These are phyloP conservation scores for Cercophora samala DNA, from an alignment of 495 filamentous ascomycete species.

Conservation along the genomic window DNA sequence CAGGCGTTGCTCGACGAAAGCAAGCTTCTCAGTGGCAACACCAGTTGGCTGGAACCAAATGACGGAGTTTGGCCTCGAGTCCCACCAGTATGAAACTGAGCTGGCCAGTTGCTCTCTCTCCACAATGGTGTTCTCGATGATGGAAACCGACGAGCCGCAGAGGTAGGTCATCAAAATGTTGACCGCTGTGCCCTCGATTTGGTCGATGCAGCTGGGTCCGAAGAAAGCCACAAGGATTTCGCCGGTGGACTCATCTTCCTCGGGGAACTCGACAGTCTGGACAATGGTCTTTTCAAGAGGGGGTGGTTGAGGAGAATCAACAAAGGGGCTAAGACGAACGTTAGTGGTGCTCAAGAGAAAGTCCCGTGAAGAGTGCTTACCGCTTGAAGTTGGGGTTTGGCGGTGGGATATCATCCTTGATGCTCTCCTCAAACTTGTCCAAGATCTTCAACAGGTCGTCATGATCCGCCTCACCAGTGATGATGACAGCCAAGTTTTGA, in stretches of 20 bases:
- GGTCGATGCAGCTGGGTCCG: conserved; percentile 73
- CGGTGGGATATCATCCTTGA: conserved; percentile 74
- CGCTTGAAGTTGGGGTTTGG: conserved; percentile 71
- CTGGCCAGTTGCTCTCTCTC: conserved; percentile 91
- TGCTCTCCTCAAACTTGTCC: conserved; percentile 83
- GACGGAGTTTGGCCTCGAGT: conserved; percentile 73
- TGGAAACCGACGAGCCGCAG: conserved; percentile 84
- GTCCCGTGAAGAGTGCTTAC: conserved; percentile 27
- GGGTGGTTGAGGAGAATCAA: conserved; percentile 76
- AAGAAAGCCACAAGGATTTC: conserved; percentile 81
- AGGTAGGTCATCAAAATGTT: conserved; percentile 78
- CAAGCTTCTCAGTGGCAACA: conserved; percentile 82
- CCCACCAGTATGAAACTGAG: conserved; percentile 69
- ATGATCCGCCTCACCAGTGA: conserved; percentile 88
- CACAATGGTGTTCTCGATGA: conserved; percentile 87
- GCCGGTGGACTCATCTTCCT: conserved; percentile 90
- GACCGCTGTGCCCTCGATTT: conserved; percentile 61
- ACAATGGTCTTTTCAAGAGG: conserved; percentile 63
- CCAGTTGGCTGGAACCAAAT: conserved; percentile 79
- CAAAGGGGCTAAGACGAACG: conserved; percentile 68
- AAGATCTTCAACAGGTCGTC: conserved; percentile 71
- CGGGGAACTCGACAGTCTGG: conserved; percentile 84
- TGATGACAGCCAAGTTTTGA: conserved; percentile 85
- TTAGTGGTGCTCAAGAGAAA: not conserved
- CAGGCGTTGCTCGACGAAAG: conserved; percentile 76